These are phyloP conservation scores for Favolaschia claudopus DNA, from an alignment of 768 basidiomycete genomes.

Conservation along the genomic window DNA sequence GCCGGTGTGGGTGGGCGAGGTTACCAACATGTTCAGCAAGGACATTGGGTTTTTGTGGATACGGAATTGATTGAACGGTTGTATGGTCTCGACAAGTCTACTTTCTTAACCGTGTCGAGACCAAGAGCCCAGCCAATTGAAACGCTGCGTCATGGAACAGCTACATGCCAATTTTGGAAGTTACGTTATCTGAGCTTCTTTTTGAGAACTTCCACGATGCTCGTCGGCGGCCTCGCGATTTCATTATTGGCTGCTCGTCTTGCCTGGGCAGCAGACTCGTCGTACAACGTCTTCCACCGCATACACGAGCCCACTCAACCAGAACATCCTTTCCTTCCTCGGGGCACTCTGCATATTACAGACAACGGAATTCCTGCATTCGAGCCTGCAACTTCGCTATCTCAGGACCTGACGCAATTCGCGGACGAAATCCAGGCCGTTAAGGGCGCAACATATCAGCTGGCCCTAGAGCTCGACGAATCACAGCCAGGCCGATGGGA, in stretches of 20 bases:
- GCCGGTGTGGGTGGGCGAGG: too few species aligned
- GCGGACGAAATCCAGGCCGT: constrained; percentile 44
- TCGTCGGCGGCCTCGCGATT: background rate
- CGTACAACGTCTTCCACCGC: constrained; percentile 53
- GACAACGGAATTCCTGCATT: constrained; percentile 44
- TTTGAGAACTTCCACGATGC: background rate
- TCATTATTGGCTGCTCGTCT: background rate
- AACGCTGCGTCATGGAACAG: background rate
- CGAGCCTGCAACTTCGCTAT: constrained; percentile 48
- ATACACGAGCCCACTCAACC: constrained; percentile 55
- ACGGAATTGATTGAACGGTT: background rate
- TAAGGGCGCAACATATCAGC: constrained; percentile 67
- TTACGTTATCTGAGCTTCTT: too few species aligned
- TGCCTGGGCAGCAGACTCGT: constrained; percentile 15
- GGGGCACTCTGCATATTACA: constrained; percentile 49
- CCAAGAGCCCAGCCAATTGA: constrained; percentile 12
- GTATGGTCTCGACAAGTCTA: constrained; percentile 12
- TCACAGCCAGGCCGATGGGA: constrained; percentile 57
- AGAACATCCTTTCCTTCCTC: constrained; percentile 48
- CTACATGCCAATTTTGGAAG: too few species aligned
- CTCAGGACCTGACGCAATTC: constrained; percentile 56
- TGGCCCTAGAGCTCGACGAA: constrained; percentile 64
- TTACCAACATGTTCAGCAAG: background rate
- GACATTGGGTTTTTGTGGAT: background rate
- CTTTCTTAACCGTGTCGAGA: constrained; percentile 9